Evolutionary conservation across 2,329 filamentous ascomycete genomes (phyloP), one percentile per base, ranked within the genome.

Genomic region (Trichoderma sp.): DNA sequence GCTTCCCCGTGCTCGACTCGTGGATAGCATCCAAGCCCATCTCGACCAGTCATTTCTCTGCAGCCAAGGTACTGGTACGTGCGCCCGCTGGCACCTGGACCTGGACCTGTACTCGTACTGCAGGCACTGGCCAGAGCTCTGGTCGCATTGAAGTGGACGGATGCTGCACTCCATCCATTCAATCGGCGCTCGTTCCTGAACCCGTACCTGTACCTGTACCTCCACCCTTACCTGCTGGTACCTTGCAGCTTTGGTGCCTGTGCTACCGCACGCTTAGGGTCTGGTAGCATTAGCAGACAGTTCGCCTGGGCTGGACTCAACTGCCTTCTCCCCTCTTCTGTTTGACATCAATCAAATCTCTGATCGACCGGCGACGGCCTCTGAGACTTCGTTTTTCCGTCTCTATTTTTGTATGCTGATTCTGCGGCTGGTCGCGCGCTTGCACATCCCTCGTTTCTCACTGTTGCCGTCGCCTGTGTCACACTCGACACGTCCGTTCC

Each of bases 401-500:
- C 66, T 68, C 55, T 59, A 47, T 34, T 47, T 61, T 15, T 47
- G 34, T 61, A n/a, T 65, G n/a, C 55, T 58, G 30, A 36, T 58
- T 62, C 57, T 69, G 67, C 67, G 57, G 57, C 67, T 69, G 67
- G 67, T 69, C 67, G 67, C 67, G 57, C 67, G 57, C 36, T 69
- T 62, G 57, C 55, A 36, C 20, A 12, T 61, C 55, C 39, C 57
- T 62, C 55, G 28, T 69, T 50, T 62, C 17, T 47, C 15, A 55
- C 59, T 57, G 36, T 71, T 57, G 50, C 61, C 53, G n/a, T 59
- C n/a, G 43, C 28, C 30, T 67, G 68, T 72, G 68, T 73, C 68
- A 39, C 58, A 34, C 68, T 36, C 36, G 71, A 55, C 71, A 73
- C 71, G 71, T 71, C 68, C 71, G 39, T 53, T 73, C 71, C 55